These are phyloP conservation scores for Vigna angularis DNA, from an alignment of 306 rosid genomes.

Conservation along the genomic window DNA sequence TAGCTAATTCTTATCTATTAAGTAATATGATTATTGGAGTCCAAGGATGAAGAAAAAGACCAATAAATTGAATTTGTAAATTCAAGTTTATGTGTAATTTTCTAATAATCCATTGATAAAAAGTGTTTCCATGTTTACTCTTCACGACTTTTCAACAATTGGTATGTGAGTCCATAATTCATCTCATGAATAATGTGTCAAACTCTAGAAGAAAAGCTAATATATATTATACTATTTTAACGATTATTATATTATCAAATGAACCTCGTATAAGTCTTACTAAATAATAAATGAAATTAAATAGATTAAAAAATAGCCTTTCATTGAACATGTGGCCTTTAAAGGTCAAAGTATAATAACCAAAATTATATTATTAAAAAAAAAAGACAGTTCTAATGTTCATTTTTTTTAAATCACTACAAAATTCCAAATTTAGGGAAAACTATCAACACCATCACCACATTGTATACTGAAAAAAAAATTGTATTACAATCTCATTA, in stretches of 20 bases:
- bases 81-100: too few species aligned
- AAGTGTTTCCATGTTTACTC: too few species aligned
- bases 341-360: background rate
- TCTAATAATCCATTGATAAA: too few species aligned
- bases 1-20: background rate
- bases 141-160: too few species aligned
- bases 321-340: too few species aligned
- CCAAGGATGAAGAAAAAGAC: too few species aligned
- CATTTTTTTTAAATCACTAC: background rate
- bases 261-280: background rate
- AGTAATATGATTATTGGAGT: background rate
- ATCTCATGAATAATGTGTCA: background rate
- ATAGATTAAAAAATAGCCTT: background rate
- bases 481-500: conserved; percentile 24
- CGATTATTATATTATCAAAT: background rate
- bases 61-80: too few species aligned
- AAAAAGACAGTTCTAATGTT: background rate
- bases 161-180: too few species aligned
- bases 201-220: background rate
- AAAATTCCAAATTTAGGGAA: background rate
- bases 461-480: background rate
- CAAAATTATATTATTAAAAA: background rate
- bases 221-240: background rate
- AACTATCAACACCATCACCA: conserved; percentile 11
- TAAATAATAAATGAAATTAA: background rate